Evolutionary conservation across 1,284 basidiomycete species (phyloP), one percentile per base, ranked within the genome.

Genomic region (Cryptococcus sp.): DNA sequence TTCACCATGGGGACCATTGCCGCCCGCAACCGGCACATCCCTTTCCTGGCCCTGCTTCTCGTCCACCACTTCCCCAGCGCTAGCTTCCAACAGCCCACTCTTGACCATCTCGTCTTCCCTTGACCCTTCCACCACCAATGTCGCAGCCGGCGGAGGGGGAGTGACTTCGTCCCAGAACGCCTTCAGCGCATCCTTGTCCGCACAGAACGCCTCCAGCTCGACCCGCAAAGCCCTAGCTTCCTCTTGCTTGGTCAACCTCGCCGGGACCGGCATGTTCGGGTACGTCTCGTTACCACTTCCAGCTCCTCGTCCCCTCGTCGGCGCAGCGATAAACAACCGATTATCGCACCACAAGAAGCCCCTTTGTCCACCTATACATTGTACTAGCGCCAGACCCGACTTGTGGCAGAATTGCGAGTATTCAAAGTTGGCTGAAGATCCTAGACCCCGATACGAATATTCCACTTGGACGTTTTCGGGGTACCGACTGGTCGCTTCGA

Each of bases 281-380:
- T 54, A 53, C 25, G 37, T 53, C 25, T 46, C 49, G 84, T 83
- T 3, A 82, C 82, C 26, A 75, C 77, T 10, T 65, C 75, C 47
- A 39, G 35, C 51, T 37, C 50, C 54, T 34, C 48, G 34, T 24
- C 58, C 31, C 26, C 61, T 50, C 24, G 58, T 62, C 0, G 68
- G 67, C 3, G 69, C 67, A 4, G 64, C 63, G 44, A 73, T 66
- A 47, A 72, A 69, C 47, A 93, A 76, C 31, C 90, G 77, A 68
- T 95, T 95, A 51, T 86, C 90, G 54, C 89, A 75, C 77, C 90
- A 93, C 49, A 90, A 73, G 72, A 91, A 92, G 0, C 90, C 90
- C 47, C 83, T 77, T 12, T 77, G 69, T 1, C 82, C 85, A 2
- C 85, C 87, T n/a, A 89, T 62, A 45, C 91, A 84, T 65, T 93